Evolutionary conservation across 208 protist genomes (phyloP).

Genomic region (Leishmania lainsoni): DNA sequence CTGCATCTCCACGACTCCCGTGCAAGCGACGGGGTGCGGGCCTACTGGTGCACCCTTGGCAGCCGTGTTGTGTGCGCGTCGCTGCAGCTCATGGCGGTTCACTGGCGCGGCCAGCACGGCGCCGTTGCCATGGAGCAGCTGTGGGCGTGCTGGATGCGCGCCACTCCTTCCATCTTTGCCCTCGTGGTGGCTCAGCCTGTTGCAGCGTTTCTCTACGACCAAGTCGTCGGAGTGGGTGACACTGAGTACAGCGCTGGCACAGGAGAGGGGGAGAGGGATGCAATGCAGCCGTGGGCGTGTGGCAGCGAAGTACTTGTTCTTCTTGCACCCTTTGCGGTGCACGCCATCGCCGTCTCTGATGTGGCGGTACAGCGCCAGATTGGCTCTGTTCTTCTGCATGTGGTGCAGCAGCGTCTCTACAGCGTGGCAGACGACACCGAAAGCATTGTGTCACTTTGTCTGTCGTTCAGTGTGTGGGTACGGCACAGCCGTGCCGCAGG

Average conservation of each 20-base stretch:
- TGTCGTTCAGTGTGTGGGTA: conserved; percentile 26
- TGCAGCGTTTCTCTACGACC: conserved; percentile 24
- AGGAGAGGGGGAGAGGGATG: background rate
- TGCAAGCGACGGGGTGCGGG: conserved; percentile 21
- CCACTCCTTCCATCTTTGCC: conserved; percentile 13
- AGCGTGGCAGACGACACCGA: conserved; percentile 29
- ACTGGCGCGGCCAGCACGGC: conserved; percentile 20
- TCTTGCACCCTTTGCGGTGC: conserved; percentile 25
- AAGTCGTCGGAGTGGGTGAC: conserved; percentile 1
- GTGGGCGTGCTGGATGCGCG: conserved; percentile 34
- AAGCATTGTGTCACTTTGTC: conserved; percentile 35
- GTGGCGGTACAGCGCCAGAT: conserved; percentile 23
- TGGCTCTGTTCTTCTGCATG: conserved; percentile 14
- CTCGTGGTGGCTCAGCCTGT: conserved; percentile 21
- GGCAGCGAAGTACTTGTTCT: conserved; percentile 28
- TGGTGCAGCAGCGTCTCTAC: conserved; percentile 23
- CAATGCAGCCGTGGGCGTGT: conserved; percentile 14
- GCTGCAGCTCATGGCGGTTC: conserved; percentile 25
- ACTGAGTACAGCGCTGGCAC: background rate
- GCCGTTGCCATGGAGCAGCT: conserved; percentile 29
- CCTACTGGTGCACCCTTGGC: conserved; percentile 27
- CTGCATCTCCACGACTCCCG: conserved; percentile 13
- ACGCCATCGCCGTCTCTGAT: conserved; percentile 23
- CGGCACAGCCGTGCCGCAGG: conserved; percentile 1
- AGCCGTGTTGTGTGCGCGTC: conserved; percentile 19